These are phyloP conservation scores for Sphaerulina musiva DNA, from an alignment of 2,329 filamentous ascomycete genomes.

Conservation along the genomic window DNA sequence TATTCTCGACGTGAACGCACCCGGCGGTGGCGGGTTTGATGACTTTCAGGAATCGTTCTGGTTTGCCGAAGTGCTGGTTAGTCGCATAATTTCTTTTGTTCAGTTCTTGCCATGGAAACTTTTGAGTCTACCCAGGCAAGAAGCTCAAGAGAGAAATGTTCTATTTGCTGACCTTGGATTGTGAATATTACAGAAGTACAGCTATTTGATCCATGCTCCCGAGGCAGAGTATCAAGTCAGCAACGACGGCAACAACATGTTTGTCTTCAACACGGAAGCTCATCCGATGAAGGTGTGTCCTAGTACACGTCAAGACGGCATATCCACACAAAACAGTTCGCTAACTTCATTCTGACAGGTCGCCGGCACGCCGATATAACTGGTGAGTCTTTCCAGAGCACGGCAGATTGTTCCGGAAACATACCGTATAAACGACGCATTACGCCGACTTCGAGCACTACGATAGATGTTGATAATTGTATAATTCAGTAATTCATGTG, in stretches of 20 bases:
- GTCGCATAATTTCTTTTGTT: too few relatives aligned
- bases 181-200: slow-evolving; percentile 53
- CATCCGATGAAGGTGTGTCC: slow-evolving; percentile 50
- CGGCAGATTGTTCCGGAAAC: too few relatives aligned
- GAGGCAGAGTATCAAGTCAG: slow-evolving; percentile 49
- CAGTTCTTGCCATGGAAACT: too few relatives aligned
- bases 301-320: background rate
- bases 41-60: slow-evolving; percentile 83
- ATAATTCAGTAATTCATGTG: too few relatives aligned
- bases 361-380: background rate
- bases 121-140: too few relatives aligned
- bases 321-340: background rate
- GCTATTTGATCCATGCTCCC: slow-evolving; percentile 60
- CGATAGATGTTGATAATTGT: too few relatives aligned
- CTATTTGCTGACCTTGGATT: too few relatives aligned
- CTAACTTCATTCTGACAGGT: background rate
- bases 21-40: slow-evolving; percentile 40
- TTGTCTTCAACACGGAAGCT: slow-evolving; percentile 60
- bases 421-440: too few relatives aligned
- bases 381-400: too few relatives aligned
- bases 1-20: slow-evolving; percentile 14
- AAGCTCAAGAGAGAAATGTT: too few relatives aligned
- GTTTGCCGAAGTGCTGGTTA: slow-evolving; percentile 68
- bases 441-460: too few relatives aligned
- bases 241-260: slow-evolving; percentile 44